A percentile compares a stretch with the other conserved stretches of the same genome.
Evolutionary conservation across 106 monocot species (phyloP).

Genomic region (Ottelia alismoides): DNA sequence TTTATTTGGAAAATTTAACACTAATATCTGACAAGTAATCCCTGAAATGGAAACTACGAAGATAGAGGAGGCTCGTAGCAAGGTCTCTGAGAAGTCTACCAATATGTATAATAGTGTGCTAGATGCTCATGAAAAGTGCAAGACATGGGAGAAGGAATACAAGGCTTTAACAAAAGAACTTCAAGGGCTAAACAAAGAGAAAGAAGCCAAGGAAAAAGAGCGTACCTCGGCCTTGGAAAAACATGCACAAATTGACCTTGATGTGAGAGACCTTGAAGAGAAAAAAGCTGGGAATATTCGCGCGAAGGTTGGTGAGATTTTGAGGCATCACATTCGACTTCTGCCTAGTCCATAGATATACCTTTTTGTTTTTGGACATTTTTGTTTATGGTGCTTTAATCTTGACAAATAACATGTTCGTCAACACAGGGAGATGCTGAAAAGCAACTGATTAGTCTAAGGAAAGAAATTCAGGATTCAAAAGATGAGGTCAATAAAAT

Average conservation of each 20-base stretch:
- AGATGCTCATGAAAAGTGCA: slow-evolving; percentile 54
- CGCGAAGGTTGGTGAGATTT: slow-evolving; percentile 73
- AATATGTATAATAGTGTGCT: slow-evolving; percentile 51
- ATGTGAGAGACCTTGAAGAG: slow-evolving; percentile 88
- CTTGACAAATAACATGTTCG: too few relatives aligned
- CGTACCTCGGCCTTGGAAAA: slow-evolving; percentile 60
- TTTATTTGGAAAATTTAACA: too few relatives aligned
- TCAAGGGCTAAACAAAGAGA: slow-evolving; percentile 66
- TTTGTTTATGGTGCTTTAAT: too few relatives aligned
- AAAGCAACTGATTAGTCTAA: slow-evolving; percentile 54
- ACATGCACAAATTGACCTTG: slow-evolving; percentile 78
- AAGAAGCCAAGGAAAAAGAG: slow-evolving; percentile 43
- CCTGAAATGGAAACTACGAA: too few relatives aligned
- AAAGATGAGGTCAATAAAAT: slow-evolving; percentile 70
- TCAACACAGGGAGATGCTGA: slow-evolving; percentile 75
- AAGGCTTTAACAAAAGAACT: slow-evolving; percentile 64
- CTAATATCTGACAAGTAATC: too few relatives aligned
- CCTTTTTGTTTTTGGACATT: too few relatives aligned
- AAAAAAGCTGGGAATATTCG: slow-evolving; percentile 47
- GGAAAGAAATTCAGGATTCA: slow-evolving; percentile 80
- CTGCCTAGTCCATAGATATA: not conserved
- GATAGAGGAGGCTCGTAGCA: slow-evolving; percentile 69
- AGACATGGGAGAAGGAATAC: slow-evolving; percentile 54
- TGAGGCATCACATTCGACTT: too few relatives aligned
- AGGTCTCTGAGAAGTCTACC: slow-evolving; percentile 64